phyloP scores from a whole-genome alignment of 192 early-diverging fungal species.

The Dispira simplex region DNA sequence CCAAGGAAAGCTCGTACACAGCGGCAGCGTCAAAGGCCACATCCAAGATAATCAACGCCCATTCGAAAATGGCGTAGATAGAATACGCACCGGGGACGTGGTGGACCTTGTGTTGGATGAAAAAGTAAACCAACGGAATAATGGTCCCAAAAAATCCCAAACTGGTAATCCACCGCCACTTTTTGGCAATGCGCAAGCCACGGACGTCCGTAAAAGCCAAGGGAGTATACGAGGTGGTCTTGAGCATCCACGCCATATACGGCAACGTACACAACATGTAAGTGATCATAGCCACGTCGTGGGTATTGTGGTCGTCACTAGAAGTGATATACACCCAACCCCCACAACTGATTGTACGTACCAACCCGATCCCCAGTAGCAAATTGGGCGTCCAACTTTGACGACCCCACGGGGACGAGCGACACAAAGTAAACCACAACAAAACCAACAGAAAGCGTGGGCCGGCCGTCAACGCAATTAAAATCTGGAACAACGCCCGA shows the following conservation, averaged over 20 bases:
- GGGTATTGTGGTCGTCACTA: constrained; percentile 59
- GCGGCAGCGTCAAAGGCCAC: constrained; percentile 60
- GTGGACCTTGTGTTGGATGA: constrained; percentile 63
- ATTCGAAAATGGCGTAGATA: constrained; percentile 70
- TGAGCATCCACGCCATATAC: constrained; percentile 47
- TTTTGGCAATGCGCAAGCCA: constrained; percentile 22
- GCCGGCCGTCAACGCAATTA: constrained; percentile 56
- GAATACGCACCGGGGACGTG: constrained; percentile 60
- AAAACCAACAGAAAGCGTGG: constrained; percentile 26
- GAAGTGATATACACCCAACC: constrained; percentile 77
- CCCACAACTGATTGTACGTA: constrained; percentile 61
- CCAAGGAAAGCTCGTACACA: constrained; percentile 42
- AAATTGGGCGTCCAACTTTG: constrained; percentile 13
- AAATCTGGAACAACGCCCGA: constrained; percentile 56
- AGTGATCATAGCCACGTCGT: constrained; percentile 66
- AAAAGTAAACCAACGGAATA: constrained; percentile 62
- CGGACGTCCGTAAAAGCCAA: constrained; percentile 19
- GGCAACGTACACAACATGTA: constrained; percentile 65
- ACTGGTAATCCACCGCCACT: constrained; percentile 29
- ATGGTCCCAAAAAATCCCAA: constrained; percentile 54
- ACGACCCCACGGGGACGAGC: constrained; percentile 11
- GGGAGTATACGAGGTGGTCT: constrained; percentile 25
- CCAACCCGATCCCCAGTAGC: constrained; percentile 27
- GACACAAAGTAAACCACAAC: constrained; percentile 27
- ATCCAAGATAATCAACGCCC: constrained; percentile 65